Conservation (phyloP, 2,329 filamentous ascomycete genomes). For the Ophiostoma novo-ulmi region DNA sequence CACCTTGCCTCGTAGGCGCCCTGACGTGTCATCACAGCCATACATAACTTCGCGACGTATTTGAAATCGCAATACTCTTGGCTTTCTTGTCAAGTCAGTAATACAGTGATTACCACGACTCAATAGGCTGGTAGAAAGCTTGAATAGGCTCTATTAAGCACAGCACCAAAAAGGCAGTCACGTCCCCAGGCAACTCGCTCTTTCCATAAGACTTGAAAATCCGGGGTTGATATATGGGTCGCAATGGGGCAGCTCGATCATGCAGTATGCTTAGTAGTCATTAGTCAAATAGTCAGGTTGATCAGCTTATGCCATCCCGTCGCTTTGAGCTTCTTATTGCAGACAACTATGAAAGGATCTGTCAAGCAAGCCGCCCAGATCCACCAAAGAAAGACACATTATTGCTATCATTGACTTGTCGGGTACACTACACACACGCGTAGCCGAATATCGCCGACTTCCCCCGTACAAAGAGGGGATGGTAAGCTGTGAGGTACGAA, state of each 20-base stretch:
- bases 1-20: background rate
- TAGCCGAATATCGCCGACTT: slow-evolving; percentile 29
- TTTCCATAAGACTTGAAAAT: background rate
- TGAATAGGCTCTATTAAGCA: too few relatives aligned
- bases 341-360: background rate
- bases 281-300: too few relatives aligned
- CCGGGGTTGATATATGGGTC: background rate
- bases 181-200: background rate
- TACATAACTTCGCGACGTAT: background rate
- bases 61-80: background rate
- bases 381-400: too few relatives aligned
- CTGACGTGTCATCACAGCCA: background rate
- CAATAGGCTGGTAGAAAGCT: background rate
- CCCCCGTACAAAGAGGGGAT: slow-evolving; percentile 22
- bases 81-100: background rate
- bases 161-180: background rate
- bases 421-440: slow-evolving; percentile 17
- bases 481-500: background rate
- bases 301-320: background rate
- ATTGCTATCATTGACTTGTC: background rate
- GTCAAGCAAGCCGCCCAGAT: too few relatives aligned
- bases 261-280: too few relatives aligned
- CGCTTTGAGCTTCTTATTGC: background rate
- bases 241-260: background rate
- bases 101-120: background rate